These are phyloP conservation scores for Jaltomata sinuosa DNA, from an alignment of 257 asterid genomes.

Conservation along the genomic window DNA sequence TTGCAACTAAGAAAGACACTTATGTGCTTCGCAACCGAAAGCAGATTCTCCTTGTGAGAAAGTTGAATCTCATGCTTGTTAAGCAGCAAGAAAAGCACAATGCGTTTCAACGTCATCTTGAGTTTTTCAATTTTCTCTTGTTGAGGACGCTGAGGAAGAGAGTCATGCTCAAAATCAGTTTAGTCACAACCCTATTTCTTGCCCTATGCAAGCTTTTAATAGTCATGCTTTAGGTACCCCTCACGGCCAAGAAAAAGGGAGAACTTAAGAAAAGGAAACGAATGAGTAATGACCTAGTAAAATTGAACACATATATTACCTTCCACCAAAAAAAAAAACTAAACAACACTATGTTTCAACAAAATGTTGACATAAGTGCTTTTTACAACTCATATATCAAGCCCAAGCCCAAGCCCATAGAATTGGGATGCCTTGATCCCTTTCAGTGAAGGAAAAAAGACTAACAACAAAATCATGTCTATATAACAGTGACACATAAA, in stretches of 20 bases:
- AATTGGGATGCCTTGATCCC: not conserved
- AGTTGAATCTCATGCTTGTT: constrained; percentile 47
- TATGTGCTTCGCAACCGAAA: constrained; percentile 59
- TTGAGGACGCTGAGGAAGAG: constrained; percentile 62
- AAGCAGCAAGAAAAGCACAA: constrained; percentile 44
- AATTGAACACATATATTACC: no score
- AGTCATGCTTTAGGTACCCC: not conserved
- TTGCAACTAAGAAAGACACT: constrained; percentile 43
- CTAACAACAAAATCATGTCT: not conserved
- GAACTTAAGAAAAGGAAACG: not conserved
- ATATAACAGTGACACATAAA: no score
- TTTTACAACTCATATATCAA: not conserved
- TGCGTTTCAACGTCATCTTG: constrained; percentile 58
- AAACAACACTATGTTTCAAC: not conserved
- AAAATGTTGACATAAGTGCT: not conserved
- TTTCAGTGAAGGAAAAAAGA: not conserved
- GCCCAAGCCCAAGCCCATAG: no score
- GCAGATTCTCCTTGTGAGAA: constrained; percentile 48
- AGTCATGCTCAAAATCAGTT: constrained; percentile 49
- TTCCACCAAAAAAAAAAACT: no score
- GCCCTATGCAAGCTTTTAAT: not conserved
- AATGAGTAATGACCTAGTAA: not conserved
- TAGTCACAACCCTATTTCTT: not conserved
- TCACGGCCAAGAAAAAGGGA: not conserved
- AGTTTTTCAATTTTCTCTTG: constrained; percentile 71